Conservation (phyloP, 2,329 filamentous ascomycete species). For the Colletotrichum spaethianum region DNA sequence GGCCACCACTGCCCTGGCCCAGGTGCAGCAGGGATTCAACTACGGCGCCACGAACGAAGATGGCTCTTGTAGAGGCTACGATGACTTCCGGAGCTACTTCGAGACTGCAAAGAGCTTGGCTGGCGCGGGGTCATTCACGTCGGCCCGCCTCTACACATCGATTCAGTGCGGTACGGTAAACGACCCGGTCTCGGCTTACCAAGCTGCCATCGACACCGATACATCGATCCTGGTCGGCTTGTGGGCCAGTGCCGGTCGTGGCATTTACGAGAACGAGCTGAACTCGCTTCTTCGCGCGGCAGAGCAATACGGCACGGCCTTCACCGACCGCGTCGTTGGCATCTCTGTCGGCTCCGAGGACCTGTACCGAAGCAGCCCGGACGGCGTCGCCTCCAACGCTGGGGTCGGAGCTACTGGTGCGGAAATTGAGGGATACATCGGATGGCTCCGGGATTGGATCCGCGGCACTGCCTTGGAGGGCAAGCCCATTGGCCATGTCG, state of each 20-base stretch:
- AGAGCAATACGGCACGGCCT: conserved; percentile 56
- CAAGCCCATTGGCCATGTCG: conserved; percentile 66
- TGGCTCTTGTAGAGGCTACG: conserved; percentile 33
- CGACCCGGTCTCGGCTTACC: conserved; percentile 78
- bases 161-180: conserved; percentile 38
- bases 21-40: conserved; percentile 38
- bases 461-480: conserved; percentile 50
- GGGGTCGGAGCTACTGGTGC: conserved; percentile 54
- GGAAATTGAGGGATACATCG: conserved; percentile 70
- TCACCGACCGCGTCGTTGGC: conserved; percentile 63
- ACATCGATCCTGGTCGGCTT: conserved; percentile 67
- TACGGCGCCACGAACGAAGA: conserved; percentile 41
- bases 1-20: conserved; percentile 29
- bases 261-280: conserved; percentile 63
- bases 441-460: conserved; percentile 67
- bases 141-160: conserved; percentile 39
- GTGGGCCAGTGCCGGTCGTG: conserved; percentile 57
- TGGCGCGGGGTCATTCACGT: conserved; percentile 25
- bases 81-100: conserved; percentile 38
- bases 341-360: conserved; percentile 71
- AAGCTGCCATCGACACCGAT: conserved; percentile 67
- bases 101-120: conserved; percentile 32
- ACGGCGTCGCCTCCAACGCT: conserved; percentile 32
- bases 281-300: conserved; percentile 64
- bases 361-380: conserved; percentile 60